Evolutionary conservation across 305 asterid genomes (phyloP), one percentile per base, ranked within the genome.

Genomic region (Andrographis paniculata): DNA sequence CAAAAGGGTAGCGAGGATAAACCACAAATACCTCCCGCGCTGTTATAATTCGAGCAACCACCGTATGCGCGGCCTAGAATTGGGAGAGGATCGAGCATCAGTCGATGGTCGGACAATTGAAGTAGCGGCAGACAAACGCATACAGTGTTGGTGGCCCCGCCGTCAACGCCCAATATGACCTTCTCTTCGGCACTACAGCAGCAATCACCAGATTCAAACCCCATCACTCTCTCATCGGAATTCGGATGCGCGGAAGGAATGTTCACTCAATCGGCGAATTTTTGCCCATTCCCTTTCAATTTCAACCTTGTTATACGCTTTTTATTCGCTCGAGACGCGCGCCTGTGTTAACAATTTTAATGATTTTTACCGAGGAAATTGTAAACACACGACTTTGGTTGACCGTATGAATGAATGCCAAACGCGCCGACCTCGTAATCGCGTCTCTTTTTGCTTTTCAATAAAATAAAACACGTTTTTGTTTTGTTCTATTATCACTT

Each of bases 31-130:
- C 95, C 98, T 71, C 98, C 98, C 30, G 85, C 81, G 66, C 98
- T 89, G 75, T 89, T 89, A 78, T 77, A 69, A 65, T 89, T 89
- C 58, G 98, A 82, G 72, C 86, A 89, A n/a, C 93, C 95, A 17
- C 87, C 80, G 42, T 66, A 58, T 38, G 87, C 82, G 52, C 94
- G 93, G 54, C 77, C 76, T 17, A 82, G 74, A 51, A 85, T 6
- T 18, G 95, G 93, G 11, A 78, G 62, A 54, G 94, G 91, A 49
- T 84, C 94, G 51, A 91, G 84, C 67, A 76, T 55, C 58, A 49
- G 76, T 33, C 44, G 47, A 53, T 30, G 67, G 50, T 71, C 76
- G 58, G 69, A 50, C 44, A 67, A 68, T 50, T 71, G 83, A 30
- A 74, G 53, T 37, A 77, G 65, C 43, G 95, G 86, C 76, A 89